Base-by-base conservation (phyloP, 805 yeast species). In the Cyberlindnera petersonii region DNA sequence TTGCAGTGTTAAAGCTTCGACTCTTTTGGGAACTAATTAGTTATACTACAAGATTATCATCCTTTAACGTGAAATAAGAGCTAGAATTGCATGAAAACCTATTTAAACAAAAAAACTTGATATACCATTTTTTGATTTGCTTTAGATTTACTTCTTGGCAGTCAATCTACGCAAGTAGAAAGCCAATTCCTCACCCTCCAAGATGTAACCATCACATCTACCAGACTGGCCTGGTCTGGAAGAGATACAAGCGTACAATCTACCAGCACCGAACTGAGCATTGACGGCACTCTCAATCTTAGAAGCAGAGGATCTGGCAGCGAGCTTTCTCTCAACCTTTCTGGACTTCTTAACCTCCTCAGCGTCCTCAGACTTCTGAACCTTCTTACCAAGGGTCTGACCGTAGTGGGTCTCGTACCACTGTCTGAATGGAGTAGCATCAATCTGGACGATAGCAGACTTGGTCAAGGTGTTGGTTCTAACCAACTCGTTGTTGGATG, bases 151-250 rank as follows among this genome's bases (percentile, higher is more conserved):
- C 85, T 91, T 93, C 89, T 93, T 91, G 71, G 96, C 94, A 73
- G 96, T 82, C 76, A 93, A 80, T 87, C 96, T 91, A 84, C 96
- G 88, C 74, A 93, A 83, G 96, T 93, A 93, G 95, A 93, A 93
- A 72, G 98, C 98, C 75, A 93, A 87, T 79, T 93, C 98, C 73
- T 93, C 98, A 77, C 98, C 98, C 82, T 93, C 98, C 72, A 93
- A 86, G 77, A 93, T 84, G 94, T 93, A 93, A 77, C 98, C 98
- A 73, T 93, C 98, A 77, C 88, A 83, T 80, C 98, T 94, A 75
- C 98, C 98, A 59, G 95, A 85, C 82, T 93, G 98, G 75, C 98
- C 98, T 72, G 98, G 98, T 82, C 98, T 88, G 46, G 98, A 93
- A 58, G 98, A 88, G 70, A 93, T 87, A 72, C 78, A 79, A 72